Evolutionary conservation across 2,329 filamentous ascomycete species (phyloP).

Genomic region (Trichophyton benhamiae): DNA sequence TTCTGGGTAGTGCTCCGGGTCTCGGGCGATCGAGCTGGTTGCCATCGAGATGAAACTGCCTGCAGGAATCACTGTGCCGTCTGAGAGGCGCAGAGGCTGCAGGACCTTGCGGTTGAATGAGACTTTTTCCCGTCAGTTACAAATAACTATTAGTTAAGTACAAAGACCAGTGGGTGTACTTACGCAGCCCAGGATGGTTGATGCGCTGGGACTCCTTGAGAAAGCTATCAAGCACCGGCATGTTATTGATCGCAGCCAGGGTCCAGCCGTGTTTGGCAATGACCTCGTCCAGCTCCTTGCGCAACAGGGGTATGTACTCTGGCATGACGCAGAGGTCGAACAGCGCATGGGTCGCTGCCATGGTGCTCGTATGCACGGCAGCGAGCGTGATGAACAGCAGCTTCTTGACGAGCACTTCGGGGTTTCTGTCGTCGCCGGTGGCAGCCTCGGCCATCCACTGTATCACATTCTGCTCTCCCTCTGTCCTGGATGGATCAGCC

Average conservation of each 20-base stretch:
- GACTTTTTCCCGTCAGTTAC: too few species aligned
- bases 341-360: constrained; percentile 9
- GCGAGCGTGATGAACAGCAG: constrained; percentile 9
- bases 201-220: constrained; percentile 17
- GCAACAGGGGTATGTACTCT: constrained; percentile 16
- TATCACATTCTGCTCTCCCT: background rate
- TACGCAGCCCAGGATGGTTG: constrained; percentile 13
- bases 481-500: too few species aligned
- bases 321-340: constrained; percentile 16
- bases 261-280: too few species aligned
- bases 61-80: constrained; percentile 14
- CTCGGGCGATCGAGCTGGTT: too few species aligned
- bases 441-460: constrained; percentile 1
- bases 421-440: background rate
- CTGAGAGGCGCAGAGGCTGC: constrained; percentile 15
- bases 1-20: too few species aligned
- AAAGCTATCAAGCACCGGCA: constrained; percentile 15
- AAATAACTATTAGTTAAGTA: too few species aligned
- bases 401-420: constrained; percentile 11
- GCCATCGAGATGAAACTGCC: constrained; percentile 15
- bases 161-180: too few species aligned
- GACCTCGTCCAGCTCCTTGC: background rate
- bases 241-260: too few species aligned
- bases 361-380: constrained; percentile 13
- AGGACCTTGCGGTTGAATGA: constrained; percentile 8